Evolutionary conservation across 495 filamentous ascomycete species (phyloP), one percentile per base, ranked within the genome.

Genomic region (Aspergillus sclerotiicarbonarius): DNA sequence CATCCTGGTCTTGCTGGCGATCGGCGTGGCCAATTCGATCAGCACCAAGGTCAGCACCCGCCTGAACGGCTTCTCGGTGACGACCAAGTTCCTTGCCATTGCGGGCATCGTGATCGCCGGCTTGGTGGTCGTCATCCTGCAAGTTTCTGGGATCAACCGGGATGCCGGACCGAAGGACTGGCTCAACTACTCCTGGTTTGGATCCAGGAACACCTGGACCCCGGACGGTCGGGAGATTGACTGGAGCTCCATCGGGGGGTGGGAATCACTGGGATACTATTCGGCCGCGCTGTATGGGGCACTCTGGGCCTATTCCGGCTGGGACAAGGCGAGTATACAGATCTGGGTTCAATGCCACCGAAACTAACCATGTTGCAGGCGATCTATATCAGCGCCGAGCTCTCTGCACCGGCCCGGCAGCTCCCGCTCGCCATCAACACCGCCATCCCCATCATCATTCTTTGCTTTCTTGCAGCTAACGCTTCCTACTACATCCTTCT

Each of bases 281-380:
- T 65, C 62, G 0, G 53, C 62, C n/a, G 62, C 62, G 2, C 59
- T 65, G 5, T 65, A 65, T 25, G 62, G 62, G 9, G 62, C 62
- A 1, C 53, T 65, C 0, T 65, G 62, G 62, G 62, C 62, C 1
- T 65, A 65, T 45, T 65, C 62, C 0, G 62, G 62, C 4, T 65
- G 62, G 62, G 62, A 65, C 19, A 65, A 65, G 58, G 62, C 56
- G 53, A 29, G 54, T 53, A 19, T 15, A 2, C 6, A 0, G 12
- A 4, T 18, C 3, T 0, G 8, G 13, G 13, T 30, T 48, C 3
- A 29, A 1, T 8, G 15, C 1, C 12, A 1, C 12, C n/a, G 15
- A 20, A 13, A 16, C 30, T 47, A n/a, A 56, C 8, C 0, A 10
- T 20, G 16, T n/a, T 3, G 29, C 19, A 64, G 62, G 62, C 62